Percentiles rank a stretch among this genome's conserved stretches.
These are phyloP conservation scores for Calonectria hongkongensis DNA, from an alignment of 2,329 filamentous ascomycete species.

Conservation along the genomic window DNA sequence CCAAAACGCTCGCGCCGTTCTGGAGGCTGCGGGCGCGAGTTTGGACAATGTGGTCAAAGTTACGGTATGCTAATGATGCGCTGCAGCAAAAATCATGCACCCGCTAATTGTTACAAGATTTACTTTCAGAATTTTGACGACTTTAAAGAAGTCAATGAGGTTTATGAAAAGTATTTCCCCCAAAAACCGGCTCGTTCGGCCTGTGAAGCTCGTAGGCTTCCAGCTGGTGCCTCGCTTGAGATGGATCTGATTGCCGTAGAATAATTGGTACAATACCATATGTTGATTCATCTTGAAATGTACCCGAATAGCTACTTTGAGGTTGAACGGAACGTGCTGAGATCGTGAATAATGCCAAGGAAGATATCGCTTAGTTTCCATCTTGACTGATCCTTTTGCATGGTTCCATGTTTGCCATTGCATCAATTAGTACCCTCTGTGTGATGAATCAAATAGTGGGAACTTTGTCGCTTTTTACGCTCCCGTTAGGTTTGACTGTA, in stretches of 20 bases:
- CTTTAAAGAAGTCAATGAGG: slow-evolving; percentile 44
- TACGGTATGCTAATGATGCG: slow-evolving; percentile 50
- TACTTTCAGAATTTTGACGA: slow-evolving; percentile 42
- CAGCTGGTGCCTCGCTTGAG: slow-evolving; percentile 42
- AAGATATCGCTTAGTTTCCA: too few relatives aligned
- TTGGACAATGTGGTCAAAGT: slow-evolving; percentile 82
- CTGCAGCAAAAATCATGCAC: neutral
- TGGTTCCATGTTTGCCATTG: too few relatives aligned
- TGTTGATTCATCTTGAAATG: neutral
- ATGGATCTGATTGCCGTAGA: slow-evolving; percentile 45
- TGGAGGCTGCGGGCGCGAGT: slow-evolving; percentile 79
- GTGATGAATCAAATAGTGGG: too few relatives aligned
- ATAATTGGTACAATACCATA: neutral
- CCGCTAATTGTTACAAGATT: slow-evolving; percentile 12
- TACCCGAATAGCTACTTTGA: too few relatives aligned
- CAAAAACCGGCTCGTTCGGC: slow-evolving; percentile 44
- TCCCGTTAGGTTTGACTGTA: too few relatives aligned
- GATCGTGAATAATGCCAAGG: too few relatives aligned
- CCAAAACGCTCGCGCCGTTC: slow-evolving; percentile 78
- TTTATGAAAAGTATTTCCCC: slow-evolving; percentile 45
- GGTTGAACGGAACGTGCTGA: too few relatives aligned
- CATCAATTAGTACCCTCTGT: too few relatives aligned
- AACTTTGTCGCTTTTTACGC: too few relatives aligned
- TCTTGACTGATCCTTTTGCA: too few relatives aligned
- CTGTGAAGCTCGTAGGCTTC: slow-evolving; percentile 39